A percentile compares a stretch with the other conserved stretches of the same genome.
These are phyloP conservation scores for Obelidium mucronatum DNA, from an alignment of 192 early-diverging fungal species.

Conservation along the genomic window DNA sequence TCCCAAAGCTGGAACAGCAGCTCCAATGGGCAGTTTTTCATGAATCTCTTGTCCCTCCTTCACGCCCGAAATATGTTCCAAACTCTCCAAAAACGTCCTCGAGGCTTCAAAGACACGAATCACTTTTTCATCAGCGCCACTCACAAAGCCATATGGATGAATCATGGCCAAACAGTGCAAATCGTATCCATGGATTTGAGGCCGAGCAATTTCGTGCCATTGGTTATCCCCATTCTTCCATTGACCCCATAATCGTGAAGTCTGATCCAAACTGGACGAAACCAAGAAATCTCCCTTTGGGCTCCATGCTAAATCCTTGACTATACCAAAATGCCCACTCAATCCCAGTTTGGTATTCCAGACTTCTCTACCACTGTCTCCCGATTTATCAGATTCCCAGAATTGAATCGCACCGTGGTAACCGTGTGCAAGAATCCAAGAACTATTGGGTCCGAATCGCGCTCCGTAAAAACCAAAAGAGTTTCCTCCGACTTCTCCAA, in stretches of 20 bases:
- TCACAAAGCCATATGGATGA: constrained; percentile 75
- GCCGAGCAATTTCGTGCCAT: constrained; percentile 93
- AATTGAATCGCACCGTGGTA: constrained; percentile 85
- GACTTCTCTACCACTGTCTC: constrained; percentile 17
- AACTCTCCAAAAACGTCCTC: constrained; percentile 73
- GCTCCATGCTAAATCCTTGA: constrained; percentile 86
- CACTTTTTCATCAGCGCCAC: constrained; percentile 95
- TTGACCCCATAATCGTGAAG: constrained; percentile 80
- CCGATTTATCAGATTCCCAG: constrained; percentile 71
- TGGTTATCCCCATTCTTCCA: constrained; percentile 56
- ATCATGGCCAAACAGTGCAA: constrained; percentile 85
- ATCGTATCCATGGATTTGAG: constrained; percentile 98
- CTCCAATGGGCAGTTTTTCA: constrained; percentile 67
- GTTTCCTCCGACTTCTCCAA: constrained; percentile 89
- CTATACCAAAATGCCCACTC: constrained; percentile 83
- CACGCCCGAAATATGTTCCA: constrained; percentile 59
- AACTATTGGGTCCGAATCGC: constrained; percentile 69
- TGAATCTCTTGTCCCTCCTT: constrained; percentile 50
- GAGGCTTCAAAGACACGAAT: constrained; percentile 89
- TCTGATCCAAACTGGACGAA: constrained; percentile 84
- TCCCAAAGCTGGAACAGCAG: constrained; percentile 88
- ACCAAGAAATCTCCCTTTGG: constrained; percentile 75
- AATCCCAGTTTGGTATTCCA: constrained; percentile 80
- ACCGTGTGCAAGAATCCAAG: constrained; percentile 75
- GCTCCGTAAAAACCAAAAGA: constrained; percentile 86